A percentile compares a stretch with the other conserved stretches of the same genome.
These are phyloP conservation scores for Mercurialis annua DNA, from an alignment of 345 rosid species.

Conservation along the genomic window DNA sequence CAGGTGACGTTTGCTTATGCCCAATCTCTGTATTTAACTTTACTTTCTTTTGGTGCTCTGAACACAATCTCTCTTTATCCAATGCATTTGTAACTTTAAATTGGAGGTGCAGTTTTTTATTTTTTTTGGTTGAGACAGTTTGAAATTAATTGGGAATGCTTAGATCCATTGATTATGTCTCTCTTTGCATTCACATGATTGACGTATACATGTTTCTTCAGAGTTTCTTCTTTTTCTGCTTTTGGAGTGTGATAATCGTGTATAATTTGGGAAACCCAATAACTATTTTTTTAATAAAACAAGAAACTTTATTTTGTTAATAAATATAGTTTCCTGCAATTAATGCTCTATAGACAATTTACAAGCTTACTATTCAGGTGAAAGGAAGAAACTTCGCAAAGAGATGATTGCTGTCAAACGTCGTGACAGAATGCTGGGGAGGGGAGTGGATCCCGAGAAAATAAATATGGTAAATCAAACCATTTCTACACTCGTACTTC, in stretches of 20 bases:
- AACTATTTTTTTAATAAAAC: background rate
- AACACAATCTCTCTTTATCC: background rate
- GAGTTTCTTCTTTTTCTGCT: background rate
- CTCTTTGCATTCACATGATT: background rate
- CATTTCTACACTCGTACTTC: constrained; percentile 4
- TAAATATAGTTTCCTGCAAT: background rate
- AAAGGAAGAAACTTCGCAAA: constrained; percentile 80
- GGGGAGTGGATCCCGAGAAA: constrained; percentile 75
- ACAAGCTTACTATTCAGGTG: constrained; percentile 38
- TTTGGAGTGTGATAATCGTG: constrained; percentile 10
- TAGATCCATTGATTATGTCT: background rate
- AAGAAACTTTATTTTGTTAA: background rate
- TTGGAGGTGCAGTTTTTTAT: background rate
- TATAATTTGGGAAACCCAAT: background rate
- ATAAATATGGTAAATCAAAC: constrained; percentile 50
- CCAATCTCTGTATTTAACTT: constrained; percentile 14
- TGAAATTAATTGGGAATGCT: background rate
- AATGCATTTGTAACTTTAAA: background rate
- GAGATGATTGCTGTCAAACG: constrained; percentile 75
- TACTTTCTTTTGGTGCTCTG: constrained; percentile 3
- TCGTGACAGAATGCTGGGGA: constrained; percentile 66
- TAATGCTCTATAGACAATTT: constrained; percentile 6
- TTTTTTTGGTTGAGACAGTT: background rate
- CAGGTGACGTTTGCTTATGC: constrained; percentile 45
- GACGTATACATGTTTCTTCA: background rate